Conservation (phyloP, 179 eudicot species). For the Dionaea muscipula region DNA sequence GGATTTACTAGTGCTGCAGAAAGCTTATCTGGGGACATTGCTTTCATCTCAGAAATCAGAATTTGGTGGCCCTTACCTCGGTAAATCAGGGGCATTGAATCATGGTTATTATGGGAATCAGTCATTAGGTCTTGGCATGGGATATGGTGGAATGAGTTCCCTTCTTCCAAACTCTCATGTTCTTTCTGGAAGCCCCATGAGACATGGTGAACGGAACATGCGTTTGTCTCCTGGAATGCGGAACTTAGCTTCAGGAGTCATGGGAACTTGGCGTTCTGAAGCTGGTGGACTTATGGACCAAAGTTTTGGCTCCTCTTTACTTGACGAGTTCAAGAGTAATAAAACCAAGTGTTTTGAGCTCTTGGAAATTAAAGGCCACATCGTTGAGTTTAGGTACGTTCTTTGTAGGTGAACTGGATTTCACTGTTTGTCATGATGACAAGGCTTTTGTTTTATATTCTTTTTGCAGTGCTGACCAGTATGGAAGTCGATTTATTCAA, state of each 20-base stretch:
- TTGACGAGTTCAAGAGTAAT: constrained; percentile 85
- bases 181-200: constrained; percentile 52
- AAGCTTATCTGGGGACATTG: constrained; percentile 50
- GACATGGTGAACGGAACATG: constrained; percentile 53
- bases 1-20: constrained; percentile 56
- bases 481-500: constrained; percentile 86
- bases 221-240: constrained; percentile 69
- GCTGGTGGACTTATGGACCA: constrained; percentile 47
- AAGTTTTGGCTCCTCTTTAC: constrained; percentile 58
- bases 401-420: not conserved
- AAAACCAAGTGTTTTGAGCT: constrained; percentile 77
- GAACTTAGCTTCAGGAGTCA: constrained; percentile 47
- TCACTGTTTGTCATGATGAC: not conserved
- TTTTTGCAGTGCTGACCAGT: constrained; percentile 74
- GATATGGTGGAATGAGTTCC: constrained; percentile 56
- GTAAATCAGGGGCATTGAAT: constrained; percentile 44
- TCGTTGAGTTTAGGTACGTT: constrained; percentile 69
- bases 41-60: constrained; percentile 61
- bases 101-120: constrained; percentile 58
- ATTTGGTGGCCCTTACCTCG: constrained; percentile 33
- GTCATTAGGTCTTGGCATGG: constrained; percentile 44
- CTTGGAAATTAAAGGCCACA: constrained; percentile 66
- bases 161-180: constrained; percentile 54
- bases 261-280: constrained; percentile 70
- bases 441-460: constrained; percentile 1